phyloP scores from a whole-genome alignment of 176 grass and related monocot species.

The Tuctoria greenei region DNA sequence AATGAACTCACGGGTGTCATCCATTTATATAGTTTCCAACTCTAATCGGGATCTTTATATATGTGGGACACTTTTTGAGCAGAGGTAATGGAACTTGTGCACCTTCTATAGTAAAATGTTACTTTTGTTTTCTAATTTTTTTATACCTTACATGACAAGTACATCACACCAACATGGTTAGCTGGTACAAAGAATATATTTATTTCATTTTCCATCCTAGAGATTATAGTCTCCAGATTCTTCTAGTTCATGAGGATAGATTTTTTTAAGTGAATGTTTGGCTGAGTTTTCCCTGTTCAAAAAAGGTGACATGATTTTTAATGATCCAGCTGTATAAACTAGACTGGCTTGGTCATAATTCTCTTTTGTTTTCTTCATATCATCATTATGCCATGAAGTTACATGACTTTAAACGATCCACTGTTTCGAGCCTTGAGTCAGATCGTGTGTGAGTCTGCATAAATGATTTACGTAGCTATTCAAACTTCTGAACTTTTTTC shows the following conservation, averaged over 20 bases:
- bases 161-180: background rate
- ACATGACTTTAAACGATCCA: background rate
- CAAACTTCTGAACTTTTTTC: slow-evolving; percentile 10
- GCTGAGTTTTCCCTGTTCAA: background rate
- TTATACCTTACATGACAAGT: too few species aligned
- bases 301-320: background rate
- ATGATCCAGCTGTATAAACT: slow-evolving; percentile 6
- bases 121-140: too few species aligned
- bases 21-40: background rate
- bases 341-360: background rate
- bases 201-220: background rate
- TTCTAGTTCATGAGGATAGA: background rate
- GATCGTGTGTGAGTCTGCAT: background rate
- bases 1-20: background rate
- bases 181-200: background rate
- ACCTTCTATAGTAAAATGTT: background rate
- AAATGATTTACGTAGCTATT: background rate
- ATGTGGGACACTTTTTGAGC: slow-evolving; percentile 7
- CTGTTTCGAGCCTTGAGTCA: background rate
- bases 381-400: slow-evolving; percentile 4
- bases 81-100: background rate
- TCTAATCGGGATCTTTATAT: background rate
- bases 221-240: slow-evolving; percentile 2
- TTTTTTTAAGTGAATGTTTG: background rate
- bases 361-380: background rate